phyloP scores from a whole-genome alignment of 2,329 filamentous ascomycete species.

The Phialemoniopsis sp. region DNA sequence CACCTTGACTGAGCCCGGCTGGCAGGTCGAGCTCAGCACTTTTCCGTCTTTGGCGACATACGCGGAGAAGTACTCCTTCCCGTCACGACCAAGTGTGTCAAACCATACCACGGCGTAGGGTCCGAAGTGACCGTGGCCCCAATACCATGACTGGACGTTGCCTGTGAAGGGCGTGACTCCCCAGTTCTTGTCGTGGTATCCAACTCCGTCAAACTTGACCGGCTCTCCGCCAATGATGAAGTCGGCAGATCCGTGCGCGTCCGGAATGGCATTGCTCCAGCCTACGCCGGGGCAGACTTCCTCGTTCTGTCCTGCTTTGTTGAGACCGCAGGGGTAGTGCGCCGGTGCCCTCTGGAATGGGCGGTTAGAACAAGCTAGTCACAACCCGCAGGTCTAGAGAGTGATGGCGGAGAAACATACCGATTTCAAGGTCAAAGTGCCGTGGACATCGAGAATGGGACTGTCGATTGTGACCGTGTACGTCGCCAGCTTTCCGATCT shows the following conservation, averaged over 20 bases:
- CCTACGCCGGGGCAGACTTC: constrained; percentile 33
- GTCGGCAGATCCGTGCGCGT: constrained; percentile 11
- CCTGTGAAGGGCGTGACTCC: constrained; percentile 26
- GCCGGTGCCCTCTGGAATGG: too few species aligned
- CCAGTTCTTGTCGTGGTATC: constrained; percentile 46
- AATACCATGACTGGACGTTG: constrained; percentile 31
- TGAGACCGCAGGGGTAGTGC: constrained; percentile 34
- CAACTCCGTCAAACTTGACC: constrained; percentile 28
- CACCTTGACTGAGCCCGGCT: neutral
- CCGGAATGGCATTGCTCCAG: constrained; percentile 27
- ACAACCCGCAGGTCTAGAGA: too few species aligned
- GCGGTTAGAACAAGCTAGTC: too few species aligned
- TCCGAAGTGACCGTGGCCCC: constrained; percentile 37
- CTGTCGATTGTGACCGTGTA: constrained; percentile 8
- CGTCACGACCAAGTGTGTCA: constrained; percentile 20
- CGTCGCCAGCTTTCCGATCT: neutral
- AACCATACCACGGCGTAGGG: constrained; percentile 40
- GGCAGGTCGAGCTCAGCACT: neutral
- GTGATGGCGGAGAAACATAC: too few species aligned
- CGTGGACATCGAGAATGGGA: constrained; percentile 4
- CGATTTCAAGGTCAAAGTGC: constrained; percentile 5
- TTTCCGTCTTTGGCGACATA: constrained; percentile 23
- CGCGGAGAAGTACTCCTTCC: constrained; percentile 13
- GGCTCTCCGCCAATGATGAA: constrained; percentile 27
- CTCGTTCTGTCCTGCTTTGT: constrained; percentile 34